Base-by-base conservation (phyloP, 2,329 filamentous ascomycete genomes). In the Fusarium incarnatum region DNA sequence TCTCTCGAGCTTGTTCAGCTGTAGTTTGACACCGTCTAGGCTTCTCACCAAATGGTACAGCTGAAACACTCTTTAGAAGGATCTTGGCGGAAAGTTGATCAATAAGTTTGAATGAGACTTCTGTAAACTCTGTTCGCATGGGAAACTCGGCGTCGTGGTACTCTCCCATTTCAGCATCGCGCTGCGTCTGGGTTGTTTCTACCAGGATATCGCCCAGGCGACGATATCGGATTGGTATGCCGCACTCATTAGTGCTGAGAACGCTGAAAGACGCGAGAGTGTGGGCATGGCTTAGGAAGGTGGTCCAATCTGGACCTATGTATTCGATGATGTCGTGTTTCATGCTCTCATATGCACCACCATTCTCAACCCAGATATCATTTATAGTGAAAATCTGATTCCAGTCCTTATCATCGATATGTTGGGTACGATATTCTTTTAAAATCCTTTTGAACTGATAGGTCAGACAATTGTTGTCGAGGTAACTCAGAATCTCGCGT, bases 31-130 rank as follows among this genome's bases (percentile, higher is more conserved):
- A 41, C 3, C 10, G 6, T 13, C 25, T 20, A 5, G 27, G 25
- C 9, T 6, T 40, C 18, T 22, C 18, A 12, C 13, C 25, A 7
- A 52, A 48, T 1, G 2, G 2, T 12, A 13, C 12, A 7, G 6
- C 6, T 1, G 12, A 15, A 2, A 7, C 7, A 15, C 1, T 1
- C 1, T 15, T 3, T 30, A 12, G 28, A 1, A 15, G 8, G 9
- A 56, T 9, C 11, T 22, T 6, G 23, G 12, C 12, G 1, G 5
- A 15, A 7, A 41, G 12, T 4, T 41, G n/a, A 1, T 40, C 8
- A 1, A 23, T n/a, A 2, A 40, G 8, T 6, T 23, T 41, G 6
- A 41, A 56, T 0, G 6, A n/a, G 8, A 16, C 6, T 8, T 40
- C 2, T 3, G n/a, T 11, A 11, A 56, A 49, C 7, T 22, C 3